Base-by-base conservation (phyloP, 1,284 basidiomycete species). In the Paramarasmius palmivorus region DNA sequence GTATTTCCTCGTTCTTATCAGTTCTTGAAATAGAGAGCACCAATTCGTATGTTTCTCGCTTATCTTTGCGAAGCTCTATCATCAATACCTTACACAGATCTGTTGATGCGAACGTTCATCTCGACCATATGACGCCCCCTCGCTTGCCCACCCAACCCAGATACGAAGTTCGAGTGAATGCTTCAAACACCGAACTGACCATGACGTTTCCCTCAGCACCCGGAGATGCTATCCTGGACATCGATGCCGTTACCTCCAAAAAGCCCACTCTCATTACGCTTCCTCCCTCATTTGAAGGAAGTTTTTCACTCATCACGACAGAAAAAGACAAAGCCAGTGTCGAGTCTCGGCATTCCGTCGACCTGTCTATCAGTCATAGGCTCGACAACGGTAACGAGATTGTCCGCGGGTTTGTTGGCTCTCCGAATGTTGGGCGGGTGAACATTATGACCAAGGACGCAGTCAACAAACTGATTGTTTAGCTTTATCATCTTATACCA, bases 131-230 rank as follows among this genome's bases (percentile, higher is more conserved):
- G 25, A 7, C 10, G n/a, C 7, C n/a, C 25, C 14, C 12, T 15
- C 26, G n/a, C 6, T 12, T 10, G 44, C 25, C 25, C 8, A 15
- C 6, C 29, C 29, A 32, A 6, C 29, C 29, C 12, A 46, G n/a
- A 46, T 46, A 46, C 44, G 44, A 46, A 17, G 17, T 46, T 32
- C 12, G 32, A 46, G 44, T 46, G 15, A 29, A 26, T 29, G 44
- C 25, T 8, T 26, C 44, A 10, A 46, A 46, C 14, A 46, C 44
- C n/a, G 25, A 23, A 15, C 29, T 46, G 25, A 26, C 25, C n/a
- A 10, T 46, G 23, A 29, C 4, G 2, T 46, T 46, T n/a, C 44
- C 44, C 25, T 46, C 44, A 29, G 44, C 44, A 32, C 44, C 44
- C 25, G 14, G 7, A 26, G 29, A 32, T n/a, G n/a, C 44, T 15